phyloP scores from a whole-genome alignment of 2,329 filamentous ascomycete genomes.

The Neopestalotiopsis clavispora region DNA sequence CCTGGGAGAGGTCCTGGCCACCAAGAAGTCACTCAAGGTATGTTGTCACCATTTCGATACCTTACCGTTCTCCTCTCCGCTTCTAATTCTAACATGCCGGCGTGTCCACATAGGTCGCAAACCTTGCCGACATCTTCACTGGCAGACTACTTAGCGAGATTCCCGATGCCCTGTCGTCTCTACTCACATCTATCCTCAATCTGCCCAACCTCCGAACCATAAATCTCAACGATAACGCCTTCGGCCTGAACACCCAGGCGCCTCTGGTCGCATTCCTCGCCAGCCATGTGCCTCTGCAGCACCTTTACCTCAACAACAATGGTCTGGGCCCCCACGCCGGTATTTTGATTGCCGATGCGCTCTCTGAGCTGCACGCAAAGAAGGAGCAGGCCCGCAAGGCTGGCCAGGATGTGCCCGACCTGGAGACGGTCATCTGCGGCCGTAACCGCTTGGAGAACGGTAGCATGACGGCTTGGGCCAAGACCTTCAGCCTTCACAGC shows the following conservation, averaged over 20 bases:
- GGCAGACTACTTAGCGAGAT: conserved; percentile 92
- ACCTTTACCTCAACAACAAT: conserved; percentile 98
- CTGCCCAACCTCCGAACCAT: conserved; percentile 87
- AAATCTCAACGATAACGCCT: conserved; percentile 97
- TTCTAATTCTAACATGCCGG: conserved; percentile 10
- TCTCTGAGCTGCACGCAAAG: conserved; percentile 80
- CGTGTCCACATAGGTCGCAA: conserved; percentile 63
- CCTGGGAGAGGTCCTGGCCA: conserved; percentile 80
- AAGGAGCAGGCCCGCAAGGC: conserved; percentile 79
- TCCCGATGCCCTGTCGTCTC: conserved; percentile 81
- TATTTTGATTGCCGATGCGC: conserved; percentile 84
- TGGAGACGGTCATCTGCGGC: conserved; percentile 97
- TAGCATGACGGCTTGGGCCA: conserved; percentile 94
- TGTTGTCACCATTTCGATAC: conserved; percentile 20
- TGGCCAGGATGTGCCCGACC: conserved; percentile 74
- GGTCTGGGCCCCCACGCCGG: conserved; percentile 92
- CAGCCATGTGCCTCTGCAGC: conserved; percentile 85
- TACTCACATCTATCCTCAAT: conserved; percentile 85
- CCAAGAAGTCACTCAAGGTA: conserved; percentile 83
- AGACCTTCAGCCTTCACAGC: conserved; percentile 80
- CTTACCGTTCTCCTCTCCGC: background rate
- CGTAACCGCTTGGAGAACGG: conserved; percentile 95
- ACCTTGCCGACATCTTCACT: conserved; percentile 97
- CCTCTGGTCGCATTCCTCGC: conserved; percentile 92
- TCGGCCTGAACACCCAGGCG: conserved; percentile 92